Percentiles rank a stretch among this genome's conserved stretches.
Evolutionary conservation across 306 rosid species (phyloP).

Genomic region (Cicer pinnatifidum): DNA sequence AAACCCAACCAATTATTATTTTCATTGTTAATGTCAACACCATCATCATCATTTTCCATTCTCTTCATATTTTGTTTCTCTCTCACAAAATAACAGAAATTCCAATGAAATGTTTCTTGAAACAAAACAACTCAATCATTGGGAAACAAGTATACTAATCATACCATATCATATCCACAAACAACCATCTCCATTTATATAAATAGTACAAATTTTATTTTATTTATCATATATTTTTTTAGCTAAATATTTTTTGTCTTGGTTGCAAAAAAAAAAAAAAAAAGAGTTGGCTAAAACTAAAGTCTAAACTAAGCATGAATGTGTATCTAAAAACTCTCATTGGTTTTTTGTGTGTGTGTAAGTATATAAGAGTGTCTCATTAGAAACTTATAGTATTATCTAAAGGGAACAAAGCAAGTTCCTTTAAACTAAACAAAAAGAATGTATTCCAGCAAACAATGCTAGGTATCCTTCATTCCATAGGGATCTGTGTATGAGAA

Average conservation of each 20-base stretch:
- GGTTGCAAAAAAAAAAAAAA: slow-evolving; percentile 27
- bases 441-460: slow-evolving; percentile 70
- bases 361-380: slow-evolving; percentile 43
- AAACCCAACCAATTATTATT: slow-evolving; percentile 75
- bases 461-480: slow-evolving; percentile 66
- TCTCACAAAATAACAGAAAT: slow-evolving; percentile 36
- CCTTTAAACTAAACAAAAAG: slow-evolving; percentile 79
- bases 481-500: slow-evolving; percentile 89
- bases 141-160: slow-evolving; percentile 46
- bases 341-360: slow-evolving; percentile 7
- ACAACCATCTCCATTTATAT: slow-evolving; percentile 15
- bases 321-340: slow-evolving; percentile 37
- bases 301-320: slow-evolving; percentile 48
- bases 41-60: slow-evolving; percentile 68
- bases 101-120: slow-evolving; percentile 42
- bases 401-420: slow-evolving; percentile 59
- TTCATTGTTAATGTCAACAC: slow-evolving; percentile 45
- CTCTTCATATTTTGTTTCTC: slow-evolving; percentile 54
- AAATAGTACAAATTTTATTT: background rate
- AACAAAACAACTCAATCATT: slow-evolving; percentile 64
- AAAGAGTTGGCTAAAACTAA: background rate
- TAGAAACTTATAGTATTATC: slow-evolving; percentile 40
- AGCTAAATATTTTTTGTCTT: slow-evolving; percentile 41
- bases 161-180: slow-evolving; percentile 41
- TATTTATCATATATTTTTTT: slow-evolving; percentile 18